Percentiles rank a stretch among this genome's conserved stretches.
phyloP scores from a whole-genome alignment of 352 stramenopile genomes.

The Globisporangium okanoganense region DNA sequence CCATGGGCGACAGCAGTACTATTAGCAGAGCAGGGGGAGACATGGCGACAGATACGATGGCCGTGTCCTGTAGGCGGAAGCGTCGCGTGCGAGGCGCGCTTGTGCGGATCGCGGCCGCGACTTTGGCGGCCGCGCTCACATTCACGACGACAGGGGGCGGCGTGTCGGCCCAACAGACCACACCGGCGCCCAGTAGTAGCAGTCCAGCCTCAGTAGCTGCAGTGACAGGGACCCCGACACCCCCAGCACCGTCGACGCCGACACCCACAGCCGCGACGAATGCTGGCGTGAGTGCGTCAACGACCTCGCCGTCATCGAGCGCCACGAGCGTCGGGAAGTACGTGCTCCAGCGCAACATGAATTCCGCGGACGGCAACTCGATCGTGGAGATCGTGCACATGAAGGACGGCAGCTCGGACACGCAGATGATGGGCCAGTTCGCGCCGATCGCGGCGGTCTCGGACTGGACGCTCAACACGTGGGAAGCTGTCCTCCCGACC shows the following conservation, averaged over 20 bases:
- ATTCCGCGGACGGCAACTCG: slow-evolving; percentile 5
- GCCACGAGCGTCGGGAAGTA: slow-evolving; percentile 16
- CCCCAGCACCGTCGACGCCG: neutral
- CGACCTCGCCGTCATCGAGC: neutral
- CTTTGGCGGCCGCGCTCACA: neutral
- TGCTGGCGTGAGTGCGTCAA: neutral
- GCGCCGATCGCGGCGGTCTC: slow-evolving; percentile 16
- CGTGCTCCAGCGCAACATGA: slow-evolving; percentile 25
- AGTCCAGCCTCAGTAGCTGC: neutral
- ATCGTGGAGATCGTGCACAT: slow-evolving; percentile 20
- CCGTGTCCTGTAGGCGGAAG: neutral
- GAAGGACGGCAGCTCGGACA: slow-evolving; percentile 13
- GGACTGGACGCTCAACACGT: slow-evolving; percentile 32
- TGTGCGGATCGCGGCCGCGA: neutral
- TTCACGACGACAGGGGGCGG: neutral
- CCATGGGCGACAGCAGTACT: neutral
- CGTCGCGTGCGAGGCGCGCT: neutral
- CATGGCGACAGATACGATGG: neutral
- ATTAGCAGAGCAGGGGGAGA: neutral
- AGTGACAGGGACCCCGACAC: neutral
- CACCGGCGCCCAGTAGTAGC: neutral
- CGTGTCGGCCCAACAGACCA: neutral
- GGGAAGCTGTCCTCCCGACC: slow-evolving; percentile 19
- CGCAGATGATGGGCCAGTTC: slow-evolving; percentile 14
- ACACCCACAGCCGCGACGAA: neutral